Percentiles rank a stretch among this genome's conserved stretches.
Evolutionary conservation across 2,329 filamentous ascomycete species (phyloP).

Genomic region (Ambrosiella cleistominuta): DNA sequence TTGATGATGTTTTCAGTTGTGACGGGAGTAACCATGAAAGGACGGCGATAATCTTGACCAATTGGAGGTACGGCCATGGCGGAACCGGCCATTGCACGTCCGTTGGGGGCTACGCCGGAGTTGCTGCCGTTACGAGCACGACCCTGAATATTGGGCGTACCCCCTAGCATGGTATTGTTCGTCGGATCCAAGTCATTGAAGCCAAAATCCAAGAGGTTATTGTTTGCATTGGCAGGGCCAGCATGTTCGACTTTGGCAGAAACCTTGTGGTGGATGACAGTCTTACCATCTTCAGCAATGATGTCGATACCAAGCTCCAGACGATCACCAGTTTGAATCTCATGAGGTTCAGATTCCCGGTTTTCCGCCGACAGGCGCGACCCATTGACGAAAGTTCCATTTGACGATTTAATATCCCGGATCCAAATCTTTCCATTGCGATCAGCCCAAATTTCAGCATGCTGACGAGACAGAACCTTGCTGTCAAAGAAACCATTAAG

Average conservation of each 20-base stretch:
- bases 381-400: slow-evolving; percentile 95
- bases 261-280: slow-evolving; percentile 95
- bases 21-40: slow-evolving; percentile 74
- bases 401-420: slow-evolving; percentile 93
- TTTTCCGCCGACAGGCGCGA: slow-evolving; percentile 82
- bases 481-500: slow-evolving; percentile 95
- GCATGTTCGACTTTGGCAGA: slow-evolving; percentile 93
- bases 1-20: slow-evolving; percentile 93
- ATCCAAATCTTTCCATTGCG: slow-evolving; percentile 82
- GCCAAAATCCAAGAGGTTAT: slow-evolving; percentile 70
- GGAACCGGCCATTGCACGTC: slow-evolving; percentile 38
- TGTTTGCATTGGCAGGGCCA: slow-evolving; percentile 58
- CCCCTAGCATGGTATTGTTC: slow-evolving; percentile 54
- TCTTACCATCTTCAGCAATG: slow-evolving; percentile 96
- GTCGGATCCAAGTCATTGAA: slow-evolving; percentile 82
- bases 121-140: slow-evolving; percentile 54
- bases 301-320: slow-evolving; percentile 95
- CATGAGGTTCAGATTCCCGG: slow-evolving; percentile 86
- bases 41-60: slow-evolving; percentile 46
- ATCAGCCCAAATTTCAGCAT: slow-evolving; percentile 90
- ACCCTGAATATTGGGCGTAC: slow-evolving; percentile 48
- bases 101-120: slow-evolving; percentile 42
- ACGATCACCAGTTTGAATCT: slow-evolving; percentile 78
- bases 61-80: slow-evolving; percentile 36
- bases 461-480: slow-evolving; percentile 88